Percentiles rank a stretch among this genome's conserved stretches.
Conservation (phyloP, 768 basidiomycete species). For the Rhodocollybia butyracea region DNA sequence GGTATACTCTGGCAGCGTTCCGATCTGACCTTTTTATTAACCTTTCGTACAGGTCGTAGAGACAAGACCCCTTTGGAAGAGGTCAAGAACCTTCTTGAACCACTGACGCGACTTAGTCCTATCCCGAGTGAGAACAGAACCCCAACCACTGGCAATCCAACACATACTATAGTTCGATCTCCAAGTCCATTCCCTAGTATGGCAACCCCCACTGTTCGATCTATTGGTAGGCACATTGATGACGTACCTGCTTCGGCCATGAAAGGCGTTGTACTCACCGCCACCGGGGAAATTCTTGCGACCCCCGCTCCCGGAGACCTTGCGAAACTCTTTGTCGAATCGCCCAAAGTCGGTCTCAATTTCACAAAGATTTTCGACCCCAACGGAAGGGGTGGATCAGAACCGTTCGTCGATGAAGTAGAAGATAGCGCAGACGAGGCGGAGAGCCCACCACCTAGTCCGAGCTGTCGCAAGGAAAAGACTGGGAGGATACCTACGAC, state of each 20-base stretch:
- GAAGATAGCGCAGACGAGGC: conserved; percentile 22
- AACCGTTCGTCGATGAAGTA: conserved; percentile 23
- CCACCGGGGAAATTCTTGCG: conserved; percentile 69
- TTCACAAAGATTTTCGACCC: conserved; percentile 81
- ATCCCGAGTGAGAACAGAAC: conserved; percentile 16
- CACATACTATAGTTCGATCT: conserved; percentile 18
- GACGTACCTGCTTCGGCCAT: conserved; percentile 48
- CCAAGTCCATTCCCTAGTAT: conserved; percentile 27
- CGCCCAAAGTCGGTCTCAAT: conserved; percentile 68
- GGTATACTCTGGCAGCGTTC: conserved; percentile 10
- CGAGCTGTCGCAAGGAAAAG: conserved; percentile 44
- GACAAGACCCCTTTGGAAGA: conserved; percentile 68
- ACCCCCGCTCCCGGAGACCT: conserved; percentile 72
- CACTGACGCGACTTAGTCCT: conserved; percentile 30
- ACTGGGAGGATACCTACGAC: conserved; percentile 23
- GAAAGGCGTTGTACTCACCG: conserved; percentile 77
- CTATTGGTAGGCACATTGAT: conserved; percentile 20
- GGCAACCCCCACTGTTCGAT: conserved; percentile 49
- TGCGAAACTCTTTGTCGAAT: conserved; percentile 61
- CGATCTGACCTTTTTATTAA: neutral
- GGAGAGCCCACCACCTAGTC: conserved; percentile 41
- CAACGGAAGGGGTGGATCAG: too few relatives aligned
- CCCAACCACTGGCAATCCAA: conserved; percentile 5
- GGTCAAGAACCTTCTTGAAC: conserved; percentile 66
- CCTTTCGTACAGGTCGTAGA: conserved; percentile 33